Conservation (phyloP, 257 asterid species). For the Ocimum tenuiflorum region DNA sequence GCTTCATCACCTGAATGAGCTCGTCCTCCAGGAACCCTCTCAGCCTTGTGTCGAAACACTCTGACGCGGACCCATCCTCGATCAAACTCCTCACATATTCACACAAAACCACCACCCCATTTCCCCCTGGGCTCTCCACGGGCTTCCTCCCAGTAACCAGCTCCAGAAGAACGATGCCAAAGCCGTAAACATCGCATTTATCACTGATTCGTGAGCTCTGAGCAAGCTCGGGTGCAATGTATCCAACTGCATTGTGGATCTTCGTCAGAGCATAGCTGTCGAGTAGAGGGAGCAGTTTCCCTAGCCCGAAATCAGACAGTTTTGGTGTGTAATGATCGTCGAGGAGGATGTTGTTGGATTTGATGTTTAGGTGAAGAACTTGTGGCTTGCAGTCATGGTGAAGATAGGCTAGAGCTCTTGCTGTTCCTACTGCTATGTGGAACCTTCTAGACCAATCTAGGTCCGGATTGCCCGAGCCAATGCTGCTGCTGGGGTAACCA, state of each 20-base stretch:
- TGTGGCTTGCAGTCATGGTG: conserved; percentile 95
- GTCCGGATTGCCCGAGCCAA: conserved; percentile 54
- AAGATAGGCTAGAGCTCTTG: conserved; percentile 69
- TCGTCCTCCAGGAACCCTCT: conserved; percentile 67
- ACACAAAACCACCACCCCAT: conserved; percentile 69
- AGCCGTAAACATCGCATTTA: conserved; percentile 41
- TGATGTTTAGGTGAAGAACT: conserved; percentile 71
- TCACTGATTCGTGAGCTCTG: conserved; percentile 59
- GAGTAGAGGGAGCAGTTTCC: conserved; percentile 55
- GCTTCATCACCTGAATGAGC: conserved; percentile 76
- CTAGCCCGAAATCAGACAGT: conserved; percentile 72
- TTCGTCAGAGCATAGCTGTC: conserved; percentile 49
- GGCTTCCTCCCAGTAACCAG: conserved; percentile 84
- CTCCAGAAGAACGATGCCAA: conserved; percentile 54
- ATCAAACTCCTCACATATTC: conserved; percentile 62
- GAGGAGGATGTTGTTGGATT: conserved; percentile 71
- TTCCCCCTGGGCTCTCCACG: conserved; percentile 51
- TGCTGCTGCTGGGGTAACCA: conserved; percentile 62
- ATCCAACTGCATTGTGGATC: conserved; percentile 78
- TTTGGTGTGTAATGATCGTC: conserved; percentile 47
- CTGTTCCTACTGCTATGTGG: conserved; percentile 67
- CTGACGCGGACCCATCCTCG: conserved; percentile 56
- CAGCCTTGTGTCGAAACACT: conserved; percentile 61
- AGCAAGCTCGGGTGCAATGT: conserved; percentile 88
- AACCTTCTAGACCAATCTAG: conserved; percentile 75